These are phyloP conservation scores for Lophiotrema nucula DNA, from an alignment of 495 filamentous ascomycete species.

Conservation along the genomic window DNA sequence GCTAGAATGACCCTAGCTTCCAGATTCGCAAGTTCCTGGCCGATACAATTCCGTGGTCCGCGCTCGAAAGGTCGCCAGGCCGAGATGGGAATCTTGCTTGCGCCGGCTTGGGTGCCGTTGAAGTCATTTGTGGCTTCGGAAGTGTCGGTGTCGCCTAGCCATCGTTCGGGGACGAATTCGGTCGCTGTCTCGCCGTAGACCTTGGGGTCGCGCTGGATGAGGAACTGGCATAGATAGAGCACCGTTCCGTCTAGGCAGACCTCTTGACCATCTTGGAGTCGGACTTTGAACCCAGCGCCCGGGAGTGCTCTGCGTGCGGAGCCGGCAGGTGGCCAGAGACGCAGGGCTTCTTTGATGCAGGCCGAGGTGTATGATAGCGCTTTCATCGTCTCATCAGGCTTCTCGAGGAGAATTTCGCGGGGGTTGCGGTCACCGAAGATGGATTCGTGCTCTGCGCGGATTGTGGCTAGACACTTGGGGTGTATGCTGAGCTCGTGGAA, in stretches of 20 bases:
- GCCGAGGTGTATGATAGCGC: conserved; percentile 38
- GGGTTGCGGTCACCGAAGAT: conserved; percentile 38
- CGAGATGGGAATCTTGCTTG: conserved; percentile 23
- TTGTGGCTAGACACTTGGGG: conserved; percentile 39
- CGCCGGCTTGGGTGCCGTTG: neutral
- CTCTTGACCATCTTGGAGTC: conserved; percentile 28
- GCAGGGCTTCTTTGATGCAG: conserved; percentile 39
- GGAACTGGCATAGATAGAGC: conserved; percentile 34
- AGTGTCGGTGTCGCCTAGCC: conserved; percentile 22
- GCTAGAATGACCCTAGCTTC: conserved; percentile 40
- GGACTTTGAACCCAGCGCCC: conserved; percentile 32
- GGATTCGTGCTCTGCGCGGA: conserved; percentile 44
- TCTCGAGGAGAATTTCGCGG: conserved; percentile 12
- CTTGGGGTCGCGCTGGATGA: conserved; percentile 32
- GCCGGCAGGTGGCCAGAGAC: conserved; percentile 37
- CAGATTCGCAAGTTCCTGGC: conserved; percentile 42
- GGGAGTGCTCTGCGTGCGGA: conserved; percentile 22
- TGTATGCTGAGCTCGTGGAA: conserved; percentile 43
- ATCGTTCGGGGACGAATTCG: conserved; percentile 31
- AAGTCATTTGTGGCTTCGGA: neutral
- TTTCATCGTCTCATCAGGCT: conserved; percentile 21
- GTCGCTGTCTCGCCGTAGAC: conserved; percentile 30
- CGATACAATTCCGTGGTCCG: conserved; percentile 42
- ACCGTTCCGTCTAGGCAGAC: conserved; percentile 40
- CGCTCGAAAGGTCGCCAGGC: conserved; percentile 40